Evolutionary conservation across 2,329 filamentous ascomycete genomes (phyloP).

Genomic region (Dactylellina leptospora): DNA sequence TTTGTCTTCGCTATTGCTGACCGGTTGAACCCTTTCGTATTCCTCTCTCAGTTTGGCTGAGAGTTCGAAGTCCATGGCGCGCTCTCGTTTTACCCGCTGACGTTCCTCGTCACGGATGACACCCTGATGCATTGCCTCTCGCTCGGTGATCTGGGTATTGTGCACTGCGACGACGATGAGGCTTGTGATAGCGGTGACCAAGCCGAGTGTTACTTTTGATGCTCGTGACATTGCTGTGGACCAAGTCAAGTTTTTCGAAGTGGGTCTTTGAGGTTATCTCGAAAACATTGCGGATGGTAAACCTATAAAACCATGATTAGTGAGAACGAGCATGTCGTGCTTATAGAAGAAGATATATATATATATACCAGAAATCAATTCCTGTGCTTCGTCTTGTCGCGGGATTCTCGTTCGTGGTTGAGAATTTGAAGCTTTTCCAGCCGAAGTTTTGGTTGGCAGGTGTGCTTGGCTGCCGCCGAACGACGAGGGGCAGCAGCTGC

Average conservation of each 20-base stretch:
- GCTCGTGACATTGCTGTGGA: constrained; percentile 78
- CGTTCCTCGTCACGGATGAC: constrained; percentile 95
- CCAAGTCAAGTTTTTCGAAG: background rate
- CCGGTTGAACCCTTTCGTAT: constrained; percentile 86
- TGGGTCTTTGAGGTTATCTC: too few relatives aligned
- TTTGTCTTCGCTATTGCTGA: constrained; percentile 62
- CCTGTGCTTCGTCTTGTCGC: too few relatives aligned
- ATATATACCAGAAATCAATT: too few relatives aligned
- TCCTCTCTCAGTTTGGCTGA: constrained; percentile 85
- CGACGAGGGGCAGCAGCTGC: constrained; percentile 42
- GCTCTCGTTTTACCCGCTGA: constrained; percentile 86
- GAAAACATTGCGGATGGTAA: too few relatives aligned
- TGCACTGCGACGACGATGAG: constrained; percentile 86
- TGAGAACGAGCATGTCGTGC: too few relatives aligned
- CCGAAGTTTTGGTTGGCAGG: constrained; percentile 9
- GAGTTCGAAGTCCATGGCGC: constrained; percentile 93
- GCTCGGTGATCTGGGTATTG: constrained; percentile 83
- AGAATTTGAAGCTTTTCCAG: too few relatives aligned
- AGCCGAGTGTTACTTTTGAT: constrained; percentile 83
- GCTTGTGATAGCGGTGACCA: constrained; percentile 78
- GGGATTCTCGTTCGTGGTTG: too few relatives aligned
- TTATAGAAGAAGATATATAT: too few relatives aligned
- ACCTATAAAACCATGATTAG: too few relatives aligned
- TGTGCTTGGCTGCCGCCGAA: constrained; percentile 32
- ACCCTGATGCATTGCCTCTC: constrained; percentile 90